Conservation (phyloP, 2,329 filamentous ascomycete genomes). For the Curvularia hawaiiensis region DNA sequence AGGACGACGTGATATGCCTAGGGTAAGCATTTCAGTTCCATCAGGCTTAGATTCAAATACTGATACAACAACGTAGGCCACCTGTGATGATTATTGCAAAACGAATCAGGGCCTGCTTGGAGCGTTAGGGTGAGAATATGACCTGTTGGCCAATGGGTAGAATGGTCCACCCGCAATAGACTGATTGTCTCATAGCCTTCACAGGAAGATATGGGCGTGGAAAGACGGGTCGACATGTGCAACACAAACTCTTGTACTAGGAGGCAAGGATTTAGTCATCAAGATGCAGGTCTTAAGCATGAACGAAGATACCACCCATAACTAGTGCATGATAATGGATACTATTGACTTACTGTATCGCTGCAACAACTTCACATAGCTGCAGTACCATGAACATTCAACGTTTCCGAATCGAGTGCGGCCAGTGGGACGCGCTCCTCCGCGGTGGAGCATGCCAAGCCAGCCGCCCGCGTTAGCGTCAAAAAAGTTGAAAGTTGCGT, state of each 20-base stretch:
- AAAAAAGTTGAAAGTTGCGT: conserved; percentile 27
- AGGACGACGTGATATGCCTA: conserved; percentile 8
- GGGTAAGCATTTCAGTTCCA: background rate
- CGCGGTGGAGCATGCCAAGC: conserved; percentile 19
- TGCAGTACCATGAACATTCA: background rate
- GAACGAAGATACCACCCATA: background rate
- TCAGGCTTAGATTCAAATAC: background rate
- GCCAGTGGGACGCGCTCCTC: conserved; percentile 8
- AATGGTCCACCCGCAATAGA: background rate
- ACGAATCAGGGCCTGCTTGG: conserved; percentile 17
- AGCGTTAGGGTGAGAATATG: background rate
- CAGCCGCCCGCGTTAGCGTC: conserved; percentile 15
- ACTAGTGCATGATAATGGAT: background rate
- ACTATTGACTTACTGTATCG: background rate
- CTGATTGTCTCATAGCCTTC: background rate
- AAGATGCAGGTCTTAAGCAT: background rate
- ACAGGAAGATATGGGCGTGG: background rate
- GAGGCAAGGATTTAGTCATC: background rate
- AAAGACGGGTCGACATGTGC: background rate
- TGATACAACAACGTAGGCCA: background rate
- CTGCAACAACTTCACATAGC: background rate
- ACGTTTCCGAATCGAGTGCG: background rate
- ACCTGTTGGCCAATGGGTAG: background rate
- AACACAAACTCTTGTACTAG: background rate
- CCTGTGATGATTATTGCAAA: conserved; percentile 25